Evolutionary conservation across 805 yeast species (phyloP), one percentile per base, ranked within the genome.

Genomic region (Cyberlindnera mycetangii): DNA sequence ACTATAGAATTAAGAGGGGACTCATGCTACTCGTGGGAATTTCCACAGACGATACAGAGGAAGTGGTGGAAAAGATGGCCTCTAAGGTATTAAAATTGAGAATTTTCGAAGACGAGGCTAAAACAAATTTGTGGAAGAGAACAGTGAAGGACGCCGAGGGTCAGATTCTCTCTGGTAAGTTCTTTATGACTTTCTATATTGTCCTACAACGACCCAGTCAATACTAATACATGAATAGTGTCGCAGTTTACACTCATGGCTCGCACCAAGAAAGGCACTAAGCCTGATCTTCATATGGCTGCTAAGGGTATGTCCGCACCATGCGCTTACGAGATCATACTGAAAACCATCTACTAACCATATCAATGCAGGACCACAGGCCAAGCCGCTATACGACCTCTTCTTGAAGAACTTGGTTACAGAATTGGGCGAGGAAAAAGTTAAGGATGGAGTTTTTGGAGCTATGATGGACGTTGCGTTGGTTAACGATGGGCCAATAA

Each of bases 381-480:
- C 79, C 1, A 64, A 59, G 27, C 69, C 64, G 3, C 47, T 69
- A 19, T 75, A 74, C 49, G 72, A 79, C 9, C 58, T 62, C 37
- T 83, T 88, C 48, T 62, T 86, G 44, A 39, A 44, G 2, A 59
- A 68, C 18, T 64, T 87, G 46, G 64, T 70, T 48, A 57, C 53
- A 1, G 76, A 75, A n/a, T 48, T 88, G 45, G 86, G 86, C 0
- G 74, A 70, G 1, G 80, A 72, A 0, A 78, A 77, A 37, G 95
- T 89, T 3, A 75, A 83, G 51, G 97, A 90, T 56, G 99, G 99
- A 3, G 71, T 78, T 44, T 93, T 93, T 61, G 99, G 98, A 0
- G 98, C 92, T 10, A 87, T 92, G 96, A 93, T 93, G 99, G 95
- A 88, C 51, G 97, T 95, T 14, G 75, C 76, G 1, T 65, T 92